Evolutionary conservation across 2,329 filamentous ascomycete species (phyloP).

Genomic region (Colletotrichum shisoi): DNA sequence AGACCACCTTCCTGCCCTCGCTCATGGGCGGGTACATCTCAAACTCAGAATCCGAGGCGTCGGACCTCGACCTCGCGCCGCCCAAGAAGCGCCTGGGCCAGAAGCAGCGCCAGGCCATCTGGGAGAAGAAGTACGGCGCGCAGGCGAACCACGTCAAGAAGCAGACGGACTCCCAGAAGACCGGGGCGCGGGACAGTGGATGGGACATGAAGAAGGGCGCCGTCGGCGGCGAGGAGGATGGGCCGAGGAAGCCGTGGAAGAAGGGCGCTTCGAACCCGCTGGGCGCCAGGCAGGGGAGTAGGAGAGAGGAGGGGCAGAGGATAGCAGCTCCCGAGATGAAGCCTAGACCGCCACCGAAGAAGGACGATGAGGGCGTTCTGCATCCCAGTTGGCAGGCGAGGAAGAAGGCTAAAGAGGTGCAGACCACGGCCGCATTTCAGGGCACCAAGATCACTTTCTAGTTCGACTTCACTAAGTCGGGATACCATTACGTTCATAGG

Average conservation of each 20-base stretch:
- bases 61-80: slow-evolving; percentile 69
- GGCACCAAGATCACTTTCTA: slow-evolving; percentile 61
- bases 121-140: slow-evolving; percentile 80
- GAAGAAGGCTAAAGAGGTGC: slow-evolving; percentile 67
- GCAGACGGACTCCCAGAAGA: slow-evolving; percentile 46
- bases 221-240: slow-evolving; percentile 54
- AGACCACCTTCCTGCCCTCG: slow-evolving; percentile 74
- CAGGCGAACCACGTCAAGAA: slow-evolving; percentile 71
- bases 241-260: slow-evolving; percentile 60
- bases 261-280: slow-evolving; percentile 56
- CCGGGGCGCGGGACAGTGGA: slow-evolving; percentile 55
- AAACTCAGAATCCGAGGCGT: slow-evolving; percentile 71
- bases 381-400: slow-evolving; percentile 73
- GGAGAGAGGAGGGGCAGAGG: slow-evolving; percentile 37
- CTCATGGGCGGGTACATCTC: slow-evolving; percentile 83
- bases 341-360: slow-evolving; percentile 49
- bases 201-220: slow-evolving; percentile 68
- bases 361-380: slow-evolving; percentile 61
- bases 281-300: slow-evolving; percentile 35
- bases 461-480: neutral
- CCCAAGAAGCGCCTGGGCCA: slow-evolving; percentile 81
- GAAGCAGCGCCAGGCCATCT: slow-evolving; percentile 77
- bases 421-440: slow-evolving; percentile 61
- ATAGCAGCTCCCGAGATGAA: slow-evolving; percentile 26
- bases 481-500: neutral